Evolutionary conservation across 208 protist species (phyloP).

Genomic region (Crithidia sp.): DNA sequence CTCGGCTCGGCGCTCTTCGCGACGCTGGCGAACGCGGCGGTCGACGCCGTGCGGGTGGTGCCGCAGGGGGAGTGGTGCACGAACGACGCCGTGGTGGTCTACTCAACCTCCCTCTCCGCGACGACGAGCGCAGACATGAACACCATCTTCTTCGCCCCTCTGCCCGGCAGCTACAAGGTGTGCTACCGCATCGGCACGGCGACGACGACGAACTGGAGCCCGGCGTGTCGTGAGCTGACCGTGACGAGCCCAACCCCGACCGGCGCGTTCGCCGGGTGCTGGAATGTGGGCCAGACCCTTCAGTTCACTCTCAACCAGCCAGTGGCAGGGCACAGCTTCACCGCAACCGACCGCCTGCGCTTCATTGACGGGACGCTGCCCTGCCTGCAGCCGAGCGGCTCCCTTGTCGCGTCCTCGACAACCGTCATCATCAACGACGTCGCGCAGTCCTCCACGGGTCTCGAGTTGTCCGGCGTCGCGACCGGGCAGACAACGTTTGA

Average conservation of each 20-base stretch:
- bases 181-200: conserved; percentile 80
- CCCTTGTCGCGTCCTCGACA: conserved; percentile 16
- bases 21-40: conserved; percentile 21
- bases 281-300: conserved; percentile 63
- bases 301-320: conserved; percentile 44
- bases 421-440: conserved; percentile 65
- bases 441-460: conserved; percentile 43
- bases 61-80: conserved; percentile 65
- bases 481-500: conserved; percentile 31
- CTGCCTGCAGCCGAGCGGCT: conserved; percentile 53
- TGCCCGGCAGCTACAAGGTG: conserved; percentile 70
- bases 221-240: conserved; percentile 56
- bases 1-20: conserved; percentile 30
- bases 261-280: conserved; percentile 56
- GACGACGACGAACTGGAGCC: conserved; percentile 77
- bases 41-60: conserved; percentile 69
- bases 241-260: conserved; percentile 53
- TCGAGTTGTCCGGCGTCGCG: conserved; percentile 29
- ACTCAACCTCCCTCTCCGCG: conserved; percentile 33
- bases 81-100: conserved; percentile 57
- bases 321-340: conserved; percentile 40
- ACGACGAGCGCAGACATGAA: conserved; percentile 17
- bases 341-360: conserved; percentile 46
- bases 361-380: conserved; percentile 51
- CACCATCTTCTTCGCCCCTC: conserved; percentile 64